These are phyloP conservation scores for Fonsecaea erecta DNA, from an alignment of 2,329 filamentous ascomycete species.

Conservation along the genomic window DNA sequence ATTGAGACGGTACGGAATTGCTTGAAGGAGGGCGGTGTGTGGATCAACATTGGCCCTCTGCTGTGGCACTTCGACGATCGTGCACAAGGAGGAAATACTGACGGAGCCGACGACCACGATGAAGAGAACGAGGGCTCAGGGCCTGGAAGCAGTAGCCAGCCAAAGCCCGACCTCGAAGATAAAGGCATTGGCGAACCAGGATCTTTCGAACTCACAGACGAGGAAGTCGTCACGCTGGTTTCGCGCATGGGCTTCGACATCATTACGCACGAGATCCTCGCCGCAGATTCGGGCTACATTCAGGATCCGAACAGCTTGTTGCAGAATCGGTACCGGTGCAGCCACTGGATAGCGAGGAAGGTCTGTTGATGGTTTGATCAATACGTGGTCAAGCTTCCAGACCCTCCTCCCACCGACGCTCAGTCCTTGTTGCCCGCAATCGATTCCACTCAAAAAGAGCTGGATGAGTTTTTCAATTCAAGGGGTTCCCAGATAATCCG, in stretches of 20 bases:
- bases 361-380: not conserved
- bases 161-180: slow-evolving; percentile 48
- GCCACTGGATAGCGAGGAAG: slow-evolving; percentile 86
- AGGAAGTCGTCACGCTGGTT: slow-evolving; percentile 81
- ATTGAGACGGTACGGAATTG: slow-evolving; percentile 81
- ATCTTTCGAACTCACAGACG: slow-evolving; percentile 84
- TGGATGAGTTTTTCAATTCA: not conserved
- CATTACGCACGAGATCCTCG: slow-evolving; percentile 59
- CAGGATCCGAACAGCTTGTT: slow-evolving; percentile 85
- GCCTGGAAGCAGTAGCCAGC: slow-evolving; percentile 49
- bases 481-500: not conserved
- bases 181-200: slow-evolving; percentile 83
- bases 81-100: slow-evolving; percentile 62
- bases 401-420: not conserved
- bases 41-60: slow-evolving; percentile 88
- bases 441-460: not conserved
- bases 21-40: slow-evolving; percentile 75
- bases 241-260: slow-evolving; percentile 76
- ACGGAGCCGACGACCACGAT: slow-evolving; percentile 31
- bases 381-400: slow-evolving; percentile 16
- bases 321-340: slow-evolving; percentile 77
- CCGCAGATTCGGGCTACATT: slow-evolving; percentile 72
- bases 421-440: not conserved
- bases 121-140: slow-evolving; percentile 35
- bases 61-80: slow-evolving; percentile 94